Percentiles rank a stretch among this genome's conserved stretches.
phyloP scores from a whole-genome alignment of 2,329 filamentous ascomycete genomes.

The Stagonosporopsis cucurbitacearum region DNA sequence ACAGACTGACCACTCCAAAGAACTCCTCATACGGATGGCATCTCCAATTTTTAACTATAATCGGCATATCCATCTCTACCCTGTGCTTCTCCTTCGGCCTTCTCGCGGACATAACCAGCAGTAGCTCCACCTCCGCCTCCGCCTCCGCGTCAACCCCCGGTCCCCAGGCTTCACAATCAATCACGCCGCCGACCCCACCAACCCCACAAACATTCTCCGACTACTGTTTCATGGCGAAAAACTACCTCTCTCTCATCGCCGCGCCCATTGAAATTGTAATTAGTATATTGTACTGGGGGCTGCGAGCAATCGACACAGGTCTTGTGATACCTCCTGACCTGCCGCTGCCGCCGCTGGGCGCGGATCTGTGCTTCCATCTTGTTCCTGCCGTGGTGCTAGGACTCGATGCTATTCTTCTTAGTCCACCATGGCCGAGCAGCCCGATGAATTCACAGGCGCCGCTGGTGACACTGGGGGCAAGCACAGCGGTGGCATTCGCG shows the following conservation, averaged over 20 bases:
- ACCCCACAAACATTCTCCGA: conserved; percentile 49
- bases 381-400: conserved; percentile 70
- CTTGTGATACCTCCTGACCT: conserved; percentile 57
- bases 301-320: conserved; percentile 61
- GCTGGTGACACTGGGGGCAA: conserved; percentile 65
- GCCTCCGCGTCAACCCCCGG: neutral
- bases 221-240: conserved; percentile 70
- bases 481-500: conserved; percentile 64
- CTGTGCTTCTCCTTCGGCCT: conserved; percentile 67
- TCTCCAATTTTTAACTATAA: conserved; percentile 76
- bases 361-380: conserved; percentile 57
- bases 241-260: conserved; percentile 68
- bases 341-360: conserved; percentile 52
- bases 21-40: conserved; percentile 70
- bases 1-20: conserved; percentile 31
- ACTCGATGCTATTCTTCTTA: conserved; percentile 71
- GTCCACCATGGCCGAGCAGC: conserved; percentile 68
- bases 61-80: conserved; percentile 68
- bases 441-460: conserved; percentile 60
- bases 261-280: conserved; percentile 76
- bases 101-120: conserved; percentile 63
- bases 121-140: conserved; percentile 1
- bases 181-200: neutral
- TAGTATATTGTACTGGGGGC: conserved; percentile 74
- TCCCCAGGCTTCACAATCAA: neutral